Evolutionary conservation across 179 eudicot species (phyloP).

Genomic region (Patellifolia procumbens): DNA sequence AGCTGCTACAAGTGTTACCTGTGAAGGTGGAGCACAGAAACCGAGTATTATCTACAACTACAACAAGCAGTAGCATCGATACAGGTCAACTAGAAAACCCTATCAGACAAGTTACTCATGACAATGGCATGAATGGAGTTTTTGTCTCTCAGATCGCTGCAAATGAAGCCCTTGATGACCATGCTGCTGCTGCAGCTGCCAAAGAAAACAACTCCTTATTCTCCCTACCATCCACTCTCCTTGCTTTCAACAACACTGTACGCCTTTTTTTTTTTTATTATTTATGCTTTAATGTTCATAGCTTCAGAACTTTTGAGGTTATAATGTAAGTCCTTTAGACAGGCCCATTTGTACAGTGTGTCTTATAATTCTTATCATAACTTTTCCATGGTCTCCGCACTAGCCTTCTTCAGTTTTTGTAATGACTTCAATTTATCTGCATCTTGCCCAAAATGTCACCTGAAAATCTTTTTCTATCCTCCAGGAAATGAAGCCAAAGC

Average conservation of each 20-base stretch:
- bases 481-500: constrained; percentile 42
- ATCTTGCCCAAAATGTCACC: neutral
- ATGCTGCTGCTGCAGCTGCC: neutral
- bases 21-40: constrained; percentile 33
- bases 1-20: constrained; percentile 16
- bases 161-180: neutral
- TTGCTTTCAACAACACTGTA: neutral
- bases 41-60: constrained; percentile 34
- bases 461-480: constrained; percentile 6
- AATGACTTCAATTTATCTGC: neutral
- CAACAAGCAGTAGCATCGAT: constrained; percentile 5
- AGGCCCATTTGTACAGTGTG: too few species aligned
- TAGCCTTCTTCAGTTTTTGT: constrained; percentile 6
- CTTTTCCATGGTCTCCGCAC: neutral
- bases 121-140: neutral
- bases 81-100: constrained; percentile 39
- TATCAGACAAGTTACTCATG: constrained; percentile 54
- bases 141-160: neutral
- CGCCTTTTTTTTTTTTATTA: neutral
- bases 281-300: neutral
- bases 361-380: neutral
- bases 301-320: neutral
- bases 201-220: neutral
- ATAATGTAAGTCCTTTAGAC: neutral
- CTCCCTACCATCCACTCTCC: too few species aligned